phyloP scores from a whole-genome alignment of 2,329 filamentous ascomycete species.

The Fonsecaea erecta region DNA sequence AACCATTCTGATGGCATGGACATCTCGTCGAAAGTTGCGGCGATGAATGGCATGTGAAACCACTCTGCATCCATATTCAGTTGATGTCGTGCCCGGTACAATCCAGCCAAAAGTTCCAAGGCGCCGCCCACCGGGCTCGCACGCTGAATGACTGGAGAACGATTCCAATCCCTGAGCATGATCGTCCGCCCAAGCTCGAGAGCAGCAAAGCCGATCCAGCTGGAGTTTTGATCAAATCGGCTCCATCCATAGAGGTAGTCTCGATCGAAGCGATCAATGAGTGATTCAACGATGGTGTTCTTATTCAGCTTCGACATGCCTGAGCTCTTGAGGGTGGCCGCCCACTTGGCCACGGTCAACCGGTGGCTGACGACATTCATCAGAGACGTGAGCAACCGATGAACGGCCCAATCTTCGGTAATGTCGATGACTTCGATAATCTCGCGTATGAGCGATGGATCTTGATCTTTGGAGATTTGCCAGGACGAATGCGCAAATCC shows the following conservation, averaged over 20 bases:
- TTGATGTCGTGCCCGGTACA: slow-evolving; percentile 70
- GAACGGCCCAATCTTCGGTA: slow-evolving; percentile 31
- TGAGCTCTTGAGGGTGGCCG: slow-evolving; percentile 14
- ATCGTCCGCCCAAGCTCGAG: slow-evolving; percentile 54
- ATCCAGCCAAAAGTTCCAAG: slow-evolving; percentile 70
- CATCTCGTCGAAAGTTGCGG: slow-evolving; percentile 74
- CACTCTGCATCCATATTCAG: slow-evolving; percentile 66
- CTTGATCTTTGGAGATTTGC: neutral
- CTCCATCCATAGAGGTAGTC: slow-evolving; percentile 15
- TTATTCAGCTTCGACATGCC: slow-evolving; percentile 11
- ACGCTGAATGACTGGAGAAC: slow-evolving; percentile 69
- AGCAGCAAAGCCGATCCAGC: slow-evolving; percentile 26
- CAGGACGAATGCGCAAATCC: slow-evolving; percentile 28
- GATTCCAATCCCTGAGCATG: slow-evolving; percentile 80
- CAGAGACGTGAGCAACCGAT: slow-evolving; percentile 25
- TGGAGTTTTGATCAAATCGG: slow-evolving; percentile 13
- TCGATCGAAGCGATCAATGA: slow-evolving; percentile 41
- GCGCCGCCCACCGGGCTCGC: slow-evolving; percentile 77
- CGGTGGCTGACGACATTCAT: slow-evolving; percentile 35
- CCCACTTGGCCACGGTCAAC: slow-evolving; percentile 25
- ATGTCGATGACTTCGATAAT: slow-evolving; percentile 30
- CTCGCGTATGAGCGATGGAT: slow-evolving; percentile 2
- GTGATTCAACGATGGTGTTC: slow-evolving; percentile 39
- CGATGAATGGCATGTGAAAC: slow-evolving; percentile 76
- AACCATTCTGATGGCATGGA: slow-evolving; percentile 76